Conservation (phyloP, 768 basidiomycete species). For the Leucosporidium scottii region DNA sequence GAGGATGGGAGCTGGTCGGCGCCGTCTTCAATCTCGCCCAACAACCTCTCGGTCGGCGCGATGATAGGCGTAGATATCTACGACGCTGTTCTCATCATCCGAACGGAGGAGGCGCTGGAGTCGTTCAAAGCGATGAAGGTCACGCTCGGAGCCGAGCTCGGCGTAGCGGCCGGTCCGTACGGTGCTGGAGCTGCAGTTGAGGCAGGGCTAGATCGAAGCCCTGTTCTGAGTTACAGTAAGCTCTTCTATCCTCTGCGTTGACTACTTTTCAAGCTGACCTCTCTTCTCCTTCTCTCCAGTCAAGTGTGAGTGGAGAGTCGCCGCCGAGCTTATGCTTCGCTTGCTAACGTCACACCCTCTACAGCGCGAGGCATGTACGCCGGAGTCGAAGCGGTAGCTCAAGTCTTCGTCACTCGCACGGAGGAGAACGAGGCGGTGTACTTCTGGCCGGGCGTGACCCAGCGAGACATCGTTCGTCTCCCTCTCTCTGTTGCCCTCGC, state of each 20-base stretch:
- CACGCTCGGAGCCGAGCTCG: constrained; percentile 34
- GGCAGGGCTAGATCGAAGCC: constrained; percentile 25
- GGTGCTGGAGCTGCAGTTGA: constrained; percentile 34
- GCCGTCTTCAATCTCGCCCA: constrained; percentile 36
- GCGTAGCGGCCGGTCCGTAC: constrained; percentile 35
- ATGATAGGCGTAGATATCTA: constrained; percentile 33
- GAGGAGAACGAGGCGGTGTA: constrained; percentile 28
- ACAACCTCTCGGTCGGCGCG: constrained; percentile 35
- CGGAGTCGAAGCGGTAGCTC: constrained; percentile 34
- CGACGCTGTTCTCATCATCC: constrained; percentile 33
- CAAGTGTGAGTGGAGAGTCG: too few species aligned
- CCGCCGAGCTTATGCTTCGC: too few species aligned
- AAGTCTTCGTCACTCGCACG: constrained; percentile 19
- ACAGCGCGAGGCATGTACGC: constrained; percentile 34
- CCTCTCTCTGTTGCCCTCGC: neutral
- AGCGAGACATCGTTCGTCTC: constrained; percentile 9
- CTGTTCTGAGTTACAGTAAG: constrained; percentile 33
- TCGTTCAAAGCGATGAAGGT: constrained; percentile 36
- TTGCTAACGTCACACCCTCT: too few species aligned
- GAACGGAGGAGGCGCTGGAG: constrained; percentile 35
- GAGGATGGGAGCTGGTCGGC: constrained; percentile 36
- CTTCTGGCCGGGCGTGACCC: constrained; percentile 7
- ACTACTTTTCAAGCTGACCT: too few species aligned
- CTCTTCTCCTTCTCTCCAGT: too few species aligned
- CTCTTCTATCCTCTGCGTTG: too few species aligned